phyloP scores from a whole-genome alignment of 2,329 filamentous ascomycete genomes.

The Scedosporium apiospermum region DNA sequence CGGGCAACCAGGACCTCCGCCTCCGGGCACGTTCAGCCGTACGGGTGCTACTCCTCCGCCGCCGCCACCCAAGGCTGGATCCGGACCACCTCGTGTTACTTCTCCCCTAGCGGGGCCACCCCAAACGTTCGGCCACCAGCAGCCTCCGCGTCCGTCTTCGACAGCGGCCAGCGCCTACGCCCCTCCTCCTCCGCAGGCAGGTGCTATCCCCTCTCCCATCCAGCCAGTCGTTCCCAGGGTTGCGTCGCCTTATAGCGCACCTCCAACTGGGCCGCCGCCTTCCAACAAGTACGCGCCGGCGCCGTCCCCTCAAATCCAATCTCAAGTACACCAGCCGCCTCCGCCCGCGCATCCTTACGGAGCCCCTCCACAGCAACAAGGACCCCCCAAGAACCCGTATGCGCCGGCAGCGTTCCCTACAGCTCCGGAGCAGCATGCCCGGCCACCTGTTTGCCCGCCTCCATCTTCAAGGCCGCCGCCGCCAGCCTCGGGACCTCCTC shows the following conservation, averaged over 20 bases:
- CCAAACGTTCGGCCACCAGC: constrained; percentile 32
- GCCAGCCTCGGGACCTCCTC: constrained; percentile 11
- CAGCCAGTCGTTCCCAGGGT: constrained; percentile 61
- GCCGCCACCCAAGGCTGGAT: constrained; percentile 69
- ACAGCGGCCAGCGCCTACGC: constrained; percentile 18
- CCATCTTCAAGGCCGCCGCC: constrained; percentile 24
- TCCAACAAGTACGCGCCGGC: constrained; percentile 68
- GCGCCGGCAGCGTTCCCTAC: constrained; percentile 42
- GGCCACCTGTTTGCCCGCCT: constrained; percentile 27
- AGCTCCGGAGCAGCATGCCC: constrained; percentile 25
- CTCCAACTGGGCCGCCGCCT: constrained; percentile 60
- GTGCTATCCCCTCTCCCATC: constrained; percentile 56
- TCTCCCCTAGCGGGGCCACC: constrained; percentile 58
- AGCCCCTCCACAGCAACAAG: constrained; percentile 32
- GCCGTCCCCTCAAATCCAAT: constrained; percentile 49
- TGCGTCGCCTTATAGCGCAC: constrained; percentile 74
- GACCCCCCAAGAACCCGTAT: constrained; percentile 43
- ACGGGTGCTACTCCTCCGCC: constrained; percentile 60
- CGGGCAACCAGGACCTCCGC: constrained; percentile 36
- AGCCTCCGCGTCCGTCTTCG: constrained; percentile 10
- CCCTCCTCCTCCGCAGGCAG: constrained; percentile 47
- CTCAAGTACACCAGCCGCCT: constrained; percentile 31
- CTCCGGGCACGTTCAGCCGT: constrained; percentile 50
- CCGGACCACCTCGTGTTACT: constrained; percentile 57
- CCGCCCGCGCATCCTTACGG: constrained; percentile 25